phyloP scores from a whole-genome alignment of 768 basidiomycete species.

The Boletus speciosus region DNA sequence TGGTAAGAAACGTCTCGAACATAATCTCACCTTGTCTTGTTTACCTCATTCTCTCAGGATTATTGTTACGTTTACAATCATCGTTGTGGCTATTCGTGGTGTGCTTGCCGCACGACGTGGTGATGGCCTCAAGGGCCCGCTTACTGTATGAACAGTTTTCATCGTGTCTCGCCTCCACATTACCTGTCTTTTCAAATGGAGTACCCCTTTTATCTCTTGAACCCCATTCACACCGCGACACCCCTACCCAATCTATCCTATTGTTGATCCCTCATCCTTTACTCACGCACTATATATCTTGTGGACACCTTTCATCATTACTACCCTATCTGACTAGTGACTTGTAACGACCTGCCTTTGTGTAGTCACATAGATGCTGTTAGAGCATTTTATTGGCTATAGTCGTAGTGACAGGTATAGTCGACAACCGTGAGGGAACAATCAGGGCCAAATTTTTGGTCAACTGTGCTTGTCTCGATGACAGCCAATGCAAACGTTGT shows the following conservation, averaged over 20 bases:
- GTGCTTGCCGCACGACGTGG: conserved; percentile 59
- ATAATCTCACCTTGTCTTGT: neutral
- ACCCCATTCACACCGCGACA: conserved; percentile 13
- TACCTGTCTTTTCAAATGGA: conserved; percentile 3
- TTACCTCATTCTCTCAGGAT: conserved; percentile 42
- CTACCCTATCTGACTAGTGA: neutral
- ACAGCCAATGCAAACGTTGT: neutral
- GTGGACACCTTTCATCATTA: conserved; percentile 9
- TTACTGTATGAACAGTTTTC: conserved; percentile 34
- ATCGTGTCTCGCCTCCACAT: neutral
- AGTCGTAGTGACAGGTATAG: neutral
- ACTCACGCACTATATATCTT: neutral
- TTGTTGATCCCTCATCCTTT: neutral
- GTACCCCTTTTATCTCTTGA: neutral
- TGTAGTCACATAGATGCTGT: neutral
- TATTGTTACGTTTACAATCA: conserved; percentile 56
- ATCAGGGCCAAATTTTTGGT: neutral
- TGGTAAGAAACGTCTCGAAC: conserved; percentile 44
- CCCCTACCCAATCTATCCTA: conserved; percentile 3
- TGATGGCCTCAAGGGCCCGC: conserved; percentile 60
- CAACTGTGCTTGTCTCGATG: neutral
- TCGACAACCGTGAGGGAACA: neutral
- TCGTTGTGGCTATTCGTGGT: conserved; percentile 59
- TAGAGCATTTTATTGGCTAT: neutral
- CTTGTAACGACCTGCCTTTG: neutral